Conservation (phyloP, 2,329 filamentous ascomycete species). For the Stagonosporopsis rhizophila region DNA sequence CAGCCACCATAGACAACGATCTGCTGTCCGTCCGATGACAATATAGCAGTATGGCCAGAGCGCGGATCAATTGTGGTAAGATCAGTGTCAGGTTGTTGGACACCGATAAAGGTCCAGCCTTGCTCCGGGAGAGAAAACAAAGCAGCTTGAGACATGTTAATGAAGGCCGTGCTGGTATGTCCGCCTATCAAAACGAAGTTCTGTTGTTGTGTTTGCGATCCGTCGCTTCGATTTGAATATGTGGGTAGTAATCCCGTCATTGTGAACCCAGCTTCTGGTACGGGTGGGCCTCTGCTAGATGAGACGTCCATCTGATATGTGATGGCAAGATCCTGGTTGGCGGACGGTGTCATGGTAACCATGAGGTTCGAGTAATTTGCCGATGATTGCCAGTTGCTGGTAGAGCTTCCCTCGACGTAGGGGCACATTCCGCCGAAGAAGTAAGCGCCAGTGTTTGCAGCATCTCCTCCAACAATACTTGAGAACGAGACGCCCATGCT, state of each 20-base stretch:
- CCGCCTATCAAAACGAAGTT: constrained; percentile 85
- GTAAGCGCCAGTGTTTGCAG: constrained; percentile 67
- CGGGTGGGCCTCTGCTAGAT: constrained; percentile 67
- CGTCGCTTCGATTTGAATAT: constrained; percentile 69
- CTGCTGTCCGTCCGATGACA: constrained; percentile 79
- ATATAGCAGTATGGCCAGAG: constrained; percentile 85
- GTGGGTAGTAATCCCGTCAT: constrained; percentile 77
- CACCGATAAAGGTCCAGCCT: constrained; percentile 80
- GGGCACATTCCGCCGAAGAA: constrained; percentile 93
- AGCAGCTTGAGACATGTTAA: constrained; percentile 92
- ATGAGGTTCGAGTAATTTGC: constrained; percentile 84
- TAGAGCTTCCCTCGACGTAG: constrained; percentile 13
- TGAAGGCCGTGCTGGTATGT: constrained; percentile 81
- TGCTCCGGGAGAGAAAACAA: constrained; percentile 87
- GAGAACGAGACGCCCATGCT: constrained; percentile 73
- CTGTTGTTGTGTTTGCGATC: constrained; percentile 72
- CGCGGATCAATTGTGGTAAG: constrained; percentile 71
- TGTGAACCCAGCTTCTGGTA: constrained; percentile 86
- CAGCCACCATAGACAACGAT: constrained; percentile 87
- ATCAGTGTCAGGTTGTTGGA: constrained; percentile 59
- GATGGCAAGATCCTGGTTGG: constrained; percentile 46
- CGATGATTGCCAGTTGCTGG: constrained; percentile 65
- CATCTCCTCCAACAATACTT: constrained; percentile 60
- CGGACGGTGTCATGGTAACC: constrained; percentile 66
- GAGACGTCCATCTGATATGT: constrained; percentile 57